Percentiles rank a stretch among this genome's conserved stretches.
These are phyloP conservation scores for Morella rubra DNA, from an alignment of 306 rosid genomes.

Conservation along the genomic window DNA sequence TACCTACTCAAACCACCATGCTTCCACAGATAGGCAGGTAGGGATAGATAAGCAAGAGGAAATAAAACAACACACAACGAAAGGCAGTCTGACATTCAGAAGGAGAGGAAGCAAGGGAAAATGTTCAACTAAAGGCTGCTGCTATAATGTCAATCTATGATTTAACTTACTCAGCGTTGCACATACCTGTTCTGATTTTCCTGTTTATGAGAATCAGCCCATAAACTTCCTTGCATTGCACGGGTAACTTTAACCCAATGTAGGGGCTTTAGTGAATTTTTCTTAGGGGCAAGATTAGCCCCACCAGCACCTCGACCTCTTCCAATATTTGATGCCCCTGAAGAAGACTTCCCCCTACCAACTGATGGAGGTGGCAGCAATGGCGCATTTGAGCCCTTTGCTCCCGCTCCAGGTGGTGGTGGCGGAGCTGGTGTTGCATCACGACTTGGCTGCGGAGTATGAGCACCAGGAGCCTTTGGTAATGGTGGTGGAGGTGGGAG, in stretches of 20 bases:
- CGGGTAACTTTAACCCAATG: constrained; percentile 98
- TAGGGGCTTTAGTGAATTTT: constrained; percentile 67
- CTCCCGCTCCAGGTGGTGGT: constrained; percentile 42
- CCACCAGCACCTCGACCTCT: constrained; percentile 57
- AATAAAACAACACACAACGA: background rate
- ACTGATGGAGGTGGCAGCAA: constrained; percentile 47
- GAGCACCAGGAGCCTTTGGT: constrained; percentile 52
- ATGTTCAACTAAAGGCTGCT: background rate
- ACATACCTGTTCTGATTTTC: constrained; percentile 70
- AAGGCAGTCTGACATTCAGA: constrained; percentile 10
- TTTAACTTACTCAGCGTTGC: background rate
- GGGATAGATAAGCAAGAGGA: background rate
- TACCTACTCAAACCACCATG: constrained; percentile 14
- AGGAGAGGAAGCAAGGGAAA: background rate
- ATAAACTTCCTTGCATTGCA: constrained; percentile 84
- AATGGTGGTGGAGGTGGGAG: constrained; percentile 47
- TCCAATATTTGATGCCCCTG: constrained; percentile 52
- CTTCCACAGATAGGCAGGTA: background rate
- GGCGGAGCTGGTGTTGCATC: constrained; percentile 38
- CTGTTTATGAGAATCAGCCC: constrained; percentile 92
- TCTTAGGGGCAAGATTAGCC: constrained; percentile 60
- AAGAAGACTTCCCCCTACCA: constrained; percentile 43
- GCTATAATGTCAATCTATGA: background rate
- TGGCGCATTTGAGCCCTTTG: constrained; percentile 39
- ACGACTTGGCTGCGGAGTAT: constrained; percentile 41